phyloP scores from a whole-genome alignment of 768 basidiomycete species.

The Lactifluus rugatus region DNA sequence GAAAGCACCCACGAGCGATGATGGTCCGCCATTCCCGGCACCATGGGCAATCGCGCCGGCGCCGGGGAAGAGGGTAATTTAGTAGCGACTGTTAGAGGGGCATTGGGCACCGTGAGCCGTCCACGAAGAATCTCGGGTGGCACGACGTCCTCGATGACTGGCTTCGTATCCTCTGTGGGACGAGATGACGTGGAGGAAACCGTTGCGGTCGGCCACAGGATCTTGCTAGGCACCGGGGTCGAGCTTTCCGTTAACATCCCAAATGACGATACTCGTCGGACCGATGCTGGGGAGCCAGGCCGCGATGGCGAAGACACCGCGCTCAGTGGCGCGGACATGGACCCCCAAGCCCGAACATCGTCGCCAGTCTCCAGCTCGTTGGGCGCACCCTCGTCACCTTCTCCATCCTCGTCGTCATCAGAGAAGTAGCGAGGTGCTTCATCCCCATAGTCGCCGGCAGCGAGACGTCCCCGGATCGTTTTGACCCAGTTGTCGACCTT shows the following conservation, averaged over 20 bases:
- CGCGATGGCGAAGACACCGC: slow-evolving; percentile 10
- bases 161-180: slow-evolving; percentile 36
- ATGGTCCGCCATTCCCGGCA: slow-evolving; percentile 19
- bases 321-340: slow-evolving; percentile 1
- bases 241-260: slow-evolving; percentile 5
- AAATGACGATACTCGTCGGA: slow-evolving; percentile 12
- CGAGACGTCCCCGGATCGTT: slow-evolving; percentile 57
- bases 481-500: slow-evolving; percentile 82
- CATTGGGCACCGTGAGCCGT: slow-evolving; percentile 32
- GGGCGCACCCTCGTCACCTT: slow-evolving; percentile 31
- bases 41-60: slow-evolving; percentile 19
- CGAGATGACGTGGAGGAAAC: not conserved
- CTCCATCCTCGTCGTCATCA: slow-evolving; percentile 34
- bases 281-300: slow-evolving; percentile 13
- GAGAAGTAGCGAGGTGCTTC: slow-evolving; percentile 50
- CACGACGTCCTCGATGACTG: slow-evolving; percentile 49
- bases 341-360: not conserved
- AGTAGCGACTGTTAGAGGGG: slow-evolving; percentile 22
- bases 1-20: slow-evolving; percentile 68
- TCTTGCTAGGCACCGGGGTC: not conserved
- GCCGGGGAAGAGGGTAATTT: slow-evolving; percentile 25
- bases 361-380: not conserved
- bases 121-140: slow-evolving; percentile 59
- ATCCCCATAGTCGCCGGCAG: slow-evolving; percentile 51
- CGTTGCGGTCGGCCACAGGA: not conserved